These are phyloP conservation scores for Melampsora abietis-canadensis DNA, from an alignment of 1,284 basidiomycete species.

Conservation along the genomic window DNA sequence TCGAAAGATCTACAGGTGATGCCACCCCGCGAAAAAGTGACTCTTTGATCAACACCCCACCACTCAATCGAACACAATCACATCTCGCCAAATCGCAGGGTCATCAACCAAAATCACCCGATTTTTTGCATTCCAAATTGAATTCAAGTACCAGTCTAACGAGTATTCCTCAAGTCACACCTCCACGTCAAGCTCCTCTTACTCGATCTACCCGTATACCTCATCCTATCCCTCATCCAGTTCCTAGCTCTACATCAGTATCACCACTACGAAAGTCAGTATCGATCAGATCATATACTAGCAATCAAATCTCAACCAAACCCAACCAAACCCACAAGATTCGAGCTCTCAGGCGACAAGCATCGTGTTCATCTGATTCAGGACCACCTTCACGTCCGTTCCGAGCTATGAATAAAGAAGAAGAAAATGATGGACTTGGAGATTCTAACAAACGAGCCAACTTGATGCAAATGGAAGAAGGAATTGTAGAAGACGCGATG, in stretches of 20 bases:
- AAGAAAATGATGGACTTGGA: constrained; percentile 45
- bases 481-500: constrained; percentile 73
- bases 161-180: constrained; percentile 7
- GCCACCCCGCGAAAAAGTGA: constrained; percentile 17
- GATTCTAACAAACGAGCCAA: constrained; percentile 65
- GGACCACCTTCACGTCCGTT: background rate
- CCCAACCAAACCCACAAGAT: constrained; percentile 1
- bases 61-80: background rate
- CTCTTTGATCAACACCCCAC: background rate
- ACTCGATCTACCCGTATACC: constrained; percentile 6
- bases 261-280: constrained; percentile 56
- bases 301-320: constrained; percentile 10
- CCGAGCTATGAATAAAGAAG: constrained; percentile 44
- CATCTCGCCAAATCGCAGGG: background rate
- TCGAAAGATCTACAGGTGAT: constrained; percentile 44
- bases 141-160: background rate
- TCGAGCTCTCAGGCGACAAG: constrained; percentile 1
- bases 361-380: background rate
- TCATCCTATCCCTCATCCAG: background rate
- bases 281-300: constrained; percentile 44
- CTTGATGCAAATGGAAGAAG: constrained; percentile 52
- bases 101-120: background rate
- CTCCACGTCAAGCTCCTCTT: background rate
- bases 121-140: background rate
- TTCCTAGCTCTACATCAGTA: constrained; percentile 15